These are phyloP conservation scores for Poa annua DNA, from an alignment of 176 grass and related monocot genomes.

Conservation along the genomic window DNA sequence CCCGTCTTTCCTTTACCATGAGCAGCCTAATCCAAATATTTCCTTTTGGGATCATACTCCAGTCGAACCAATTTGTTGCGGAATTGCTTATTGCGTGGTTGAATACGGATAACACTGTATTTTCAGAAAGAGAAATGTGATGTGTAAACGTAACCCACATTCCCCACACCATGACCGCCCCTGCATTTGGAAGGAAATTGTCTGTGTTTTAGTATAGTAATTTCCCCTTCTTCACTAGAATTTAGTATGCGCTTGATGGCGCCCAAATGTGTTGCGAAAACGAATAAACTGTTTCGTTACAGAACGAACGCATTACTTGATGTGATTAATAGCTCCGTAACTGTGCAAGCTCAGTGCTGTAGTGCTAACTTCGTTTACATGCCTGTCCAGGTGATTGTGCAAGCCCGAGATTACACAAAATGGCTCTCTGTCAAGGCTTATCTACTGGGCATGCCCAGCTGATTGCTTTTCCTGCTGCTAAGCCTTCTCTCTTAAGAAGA, in stretches of 20 bases:
- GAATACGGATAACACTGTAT: background rate
- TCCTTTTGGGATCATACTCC: background rate
- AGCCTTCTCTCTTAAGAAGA: constrained; percentile 30
- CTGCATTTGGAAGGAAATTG: background rate
- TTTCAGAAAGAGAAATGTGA: background rate
- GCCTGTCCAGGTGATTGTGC: constrained; percentile 19
- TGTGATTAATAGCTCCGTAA: constrained; percentile 6
- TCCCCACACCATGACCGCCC: background rate
- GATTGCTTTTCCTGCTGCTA: constrained; percentile 49
- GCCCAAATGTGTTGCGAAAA: background rate
- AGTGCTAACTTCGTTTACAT: constrained; percentile 15
- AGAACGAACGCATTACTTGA: background rate
- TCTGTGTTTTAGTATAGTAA: background rate
- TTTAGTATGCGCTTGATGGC: background rate
- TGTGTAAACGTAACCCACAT: constrained; percentile 1
- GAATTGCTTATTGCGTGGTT: background rate
- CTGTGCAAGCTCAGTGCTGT: background rate
- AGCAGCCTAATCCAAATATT: background rate
- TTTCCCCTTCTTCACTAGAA: background rate
- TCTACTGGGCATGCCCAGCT: constrained; percentile 45
- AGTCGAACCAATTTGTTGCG: background rate
- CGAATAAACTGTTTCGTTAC: background rate
- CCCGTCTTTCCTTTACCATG: background rate
- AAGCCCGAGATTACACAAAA: constrained; percentile 25
- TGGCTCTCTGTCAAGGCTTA: constrained; percentile 42